Percentiles rank a stretch among this genome's conserved stretches.
Conservation (phyloP, 768 basidiomycete genomes). For the Cytidiella melzeri region DNA sequence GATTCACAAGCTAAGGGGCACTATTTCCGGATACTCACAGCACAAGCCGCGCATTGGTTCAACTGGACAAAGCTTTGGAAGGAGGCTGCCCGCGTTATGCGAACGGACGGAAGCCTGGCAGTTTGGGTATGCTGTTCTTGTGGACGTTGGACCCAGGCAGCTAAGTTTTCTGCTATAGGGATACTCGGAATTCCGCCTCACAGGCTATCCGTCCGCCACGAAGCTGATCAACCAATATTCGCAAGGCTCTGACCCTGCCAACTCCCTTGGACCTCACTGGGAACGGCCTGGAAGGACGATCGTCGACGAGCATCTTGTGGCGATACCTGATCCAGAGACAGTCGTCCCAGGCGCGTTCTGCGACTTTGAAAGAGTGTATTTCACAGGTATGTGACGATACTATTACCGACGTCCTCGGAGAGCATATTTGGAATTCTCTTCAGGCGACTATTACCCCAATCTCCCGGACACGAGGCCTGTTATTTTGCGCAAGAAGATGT, state of each 20-base stretch:
- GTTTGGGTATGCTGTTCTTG: slow-evolving; percentile 73
- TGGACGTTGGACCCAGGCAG: background rate
- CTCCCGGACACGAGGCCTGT: slow-evolving; percentile 36
- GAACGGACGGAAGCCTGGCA: slow-evolving; percentile 58
- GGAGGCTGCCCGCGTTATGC: slow-evolving; percentile 54
- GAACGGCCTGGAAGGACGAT: slow-evolving; percentile 76
- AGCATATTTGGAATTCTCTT: background rate
- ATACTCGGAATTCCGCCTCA: slow-evolving; percentile 68
- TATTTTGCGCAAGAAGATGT: slow-evolving; percentile 52
- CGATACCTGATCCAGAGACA: slow-evolving; percentile 50
- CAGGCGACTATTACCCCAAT: slow-evolving; percentile 38
- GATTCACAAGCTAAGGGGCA: background rate
- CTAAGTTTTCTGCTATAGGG: slow-evolving; percentile 11
- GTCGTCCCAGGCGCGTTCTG: slow-evolving; percentile 32
- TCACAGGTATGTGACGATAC: slow-evolving; percentile 41
- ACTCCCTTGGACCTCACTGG: slow-evolving; percentile 68
- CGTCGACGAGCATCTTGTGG: slow-evolving; percentile 62
- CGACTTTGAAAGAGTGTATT: slow-evolving; percentile 49
- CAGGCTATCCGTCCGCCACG: slow-evolving; percentile 50
- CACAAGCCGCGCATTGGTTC: slow-evolving; percentile 82
- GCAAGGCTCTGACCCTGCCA: slow-evolving; percentile 48
- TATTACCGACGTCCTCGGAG: slow-evolving; percentile 3
- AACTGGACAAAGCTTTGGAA: slow-evolving; percentile 68
- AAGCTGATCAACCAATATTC: slow-evolving; percentile 56
- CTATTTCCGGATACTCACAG: slow-evolving; percentile 27